A percentile compares a stretch with the other conserved stretches of the same genome.
phyloP scores from a whole-genome alignment of 2,329 filamentous ascomycete species.

The Penicillium janthinellum region DNA sequence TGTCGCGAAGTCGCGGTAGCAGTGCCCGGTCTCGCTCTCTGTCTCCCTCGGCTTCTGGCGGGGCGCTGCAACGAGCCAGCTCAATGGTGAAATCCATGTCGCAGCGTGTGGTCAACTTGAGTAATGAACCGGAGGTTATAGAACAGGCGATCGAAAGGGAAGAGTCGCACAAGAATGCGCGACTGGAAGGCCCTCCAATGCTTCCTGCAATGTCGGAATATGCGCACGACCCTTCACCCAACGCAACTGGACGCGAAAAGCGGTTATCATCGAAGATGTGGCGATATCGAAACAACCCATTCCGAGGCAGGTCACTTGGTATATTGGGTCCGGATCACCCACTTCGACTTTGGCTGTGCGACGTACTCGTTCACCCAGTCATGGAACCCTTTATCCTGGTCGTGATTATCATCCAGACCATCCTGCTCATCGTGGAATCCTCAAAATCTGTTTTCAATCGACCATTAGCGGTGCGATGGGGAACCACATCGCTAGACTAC shows the following conservation, averaged over 20 bases:
- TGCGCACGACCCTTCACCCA: conserved; percentile 45
- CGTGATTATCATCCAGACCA: conserved; percentile 82
- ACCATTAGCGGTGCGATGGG: conserved; percentile 65
- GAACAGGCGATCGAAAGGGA: conserved; percentile 70
- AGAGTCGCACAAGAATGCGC: conserved; percentile 52
- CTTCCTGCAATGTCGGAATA: conserved; percentile 53
- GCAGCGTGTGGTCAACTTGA: conserved; percentile 95
- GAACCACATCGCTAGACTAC: conserved; percentile 69
- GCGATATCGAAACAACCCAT: conserved; percentile 65
- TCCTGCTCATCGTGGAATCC: conserved; percentile 85
- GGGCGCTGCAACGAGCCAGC: conserved; percentile 67
- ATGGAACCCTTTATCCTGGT: conserved; percentile 85
- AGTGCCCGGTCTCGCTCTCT: conserved; percentile 55
- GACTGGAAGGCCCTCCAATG: conserved; percentile 55
- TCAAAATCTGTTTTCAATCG: conserved; percentile 68
- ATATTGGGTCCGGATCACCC: conserved; percentile 79
- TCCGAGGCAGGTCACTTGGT: conserved; percentile 83
- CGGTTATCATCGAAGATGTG: conserved; percentile 44
- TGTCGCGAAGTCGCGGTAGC: conserved; percentile 57
- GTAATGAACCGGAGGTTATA: conserved; percentile 82
- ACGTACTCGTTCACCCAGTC: conserved; percentile 80
- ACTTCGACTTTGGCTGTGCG: conserved; percentile 73
- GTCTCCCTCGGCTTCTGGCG: conserved; percentile 62
- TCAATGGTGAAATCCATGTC: conserved; percentile 86
- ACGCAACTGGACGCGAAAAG: conserved; percentile 41